These are phyloP conservation scores for Quaeritorhiza haematococci DNA, from an alignment of 371 early-diverging fungal species.

Conservation along the genomic window DNA sequence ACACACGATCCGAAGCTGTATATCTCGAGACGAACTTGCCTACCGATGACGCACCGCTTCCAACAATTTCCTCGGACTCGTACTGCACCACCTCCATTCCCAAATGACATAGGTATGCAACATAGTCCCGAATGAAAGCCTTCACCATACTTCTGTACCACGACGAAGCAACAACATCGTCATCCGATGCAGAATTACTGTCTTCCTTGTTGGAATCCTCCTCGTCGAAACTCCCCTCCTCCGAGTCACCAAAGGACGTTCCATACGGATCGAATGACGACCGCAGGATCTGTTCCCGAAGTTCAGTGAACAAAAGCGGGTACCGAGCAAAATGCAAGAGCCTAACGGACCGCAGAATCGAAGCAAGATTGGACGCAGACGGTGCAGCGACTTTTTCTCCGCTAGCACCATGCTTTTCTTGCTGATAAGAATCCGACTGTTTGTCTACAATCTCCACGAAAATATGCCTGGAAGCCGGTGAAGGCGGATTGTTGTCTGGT, in stretches of 20 bases:
- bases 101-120: conserved; percentile 58
- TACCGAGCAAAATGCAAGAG: conserved; percentile 25
- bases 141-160: conserved; percentile 61
- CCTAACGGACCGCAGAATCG: conserved; percentile 29
- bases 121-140: conserved; percentile 60
- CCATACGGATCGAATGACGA: no score
- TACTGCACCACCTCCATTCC: conserved; percentile 64
- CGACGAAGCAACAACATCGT: conserved; percentile 4
- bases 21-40: no score
- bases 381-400: no score
- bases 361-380: conserved; percentile 25
- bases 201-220: no score
- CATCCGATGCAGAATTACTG: no score
- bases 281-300: conserved; percentile 8
- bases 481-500: neutral
- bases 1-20: conserved; percentile 33
- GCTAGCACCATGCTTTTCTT: no score
- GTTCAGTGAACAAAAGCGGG: conserved; percentile 28
- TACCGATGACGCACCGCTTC: conserved; percentile 27
- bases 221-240: no score
- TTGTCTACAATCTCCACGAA: no score
- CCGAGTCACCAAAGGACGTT: no score
- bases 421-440: neutral
- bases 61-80: conserved; percentile 39
- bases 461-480: no score